Percentiles rank a stretch among this genome's conserved stretches.
phyloP scores from a whole-genome alignment of 441 rosid species.

The Croton laevigatus region DNA sequence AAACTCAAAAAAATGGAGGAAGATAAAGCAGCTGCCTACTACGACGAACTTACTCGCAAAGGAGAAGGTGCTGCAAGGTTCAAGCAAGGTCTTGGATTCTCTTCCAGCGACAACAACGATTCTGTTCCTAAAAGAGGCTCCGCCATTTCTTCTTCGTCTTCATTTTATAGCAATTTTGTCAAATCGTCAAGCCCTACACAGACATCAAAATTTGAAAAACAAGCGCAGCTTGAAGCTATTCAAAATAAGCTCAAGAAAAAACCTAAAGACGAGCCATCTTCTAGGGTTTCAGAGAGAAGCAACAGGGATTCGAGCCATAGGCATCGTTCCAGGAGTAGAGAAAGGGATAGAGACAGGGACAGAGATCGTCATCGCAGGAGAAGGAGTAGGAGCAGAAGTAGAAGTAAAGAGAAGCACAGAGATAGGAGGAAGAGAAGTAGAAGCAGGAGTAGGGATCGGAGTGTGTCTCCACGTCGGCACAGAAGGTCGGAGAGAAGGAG shows the following conservation, averaged over 20 bases:
- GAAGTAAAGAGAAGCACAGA: conserved; percentile 20
- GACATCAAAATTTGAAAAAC: conserved; percentile 43
- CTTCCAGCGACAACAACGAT: conserved; percentile 27
- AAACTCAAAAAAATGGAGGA: conserved; percentile 57
- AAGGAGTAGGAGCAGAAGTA: conserved; percentile 15
- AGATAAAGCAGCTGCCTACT: conserved; percentile 89
- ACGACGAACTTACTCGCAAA: conserved; percentile 80
- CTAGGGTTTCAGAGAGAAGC: conserved; percentile 39
- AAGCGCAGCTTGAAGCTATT: conserved; percentile 61
- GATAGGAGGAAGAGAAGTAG: conserved; percentile 23
- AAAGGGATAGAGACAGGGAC: conserved; percentile 36
- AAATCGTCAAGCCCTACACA: conserved; percentile 60
- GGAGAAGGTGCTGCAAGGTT: conserved; percentile 96
- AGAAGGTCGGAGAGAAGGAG: conserved; percentile 31
- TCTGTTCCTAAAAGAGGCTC: conserved; percentile 50
- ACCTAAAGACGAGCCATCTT: conserved; percentile 28
- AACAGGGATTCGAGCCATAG: conserved; percentile 26
- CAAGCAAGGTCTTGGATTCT: conserved; percentile 94
- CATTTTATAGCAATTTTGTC: conserved; percentile 66
- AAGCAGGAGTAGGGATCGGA: conserved; percentile 20
- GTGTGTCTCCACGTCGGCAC: conserved; percentile 40
- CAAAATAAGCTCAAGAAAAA: conserved; percentile 74
- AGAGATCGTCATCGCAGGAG: conserved; percentile 25
- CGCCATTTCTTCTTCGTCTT: conserved; percentile 47
- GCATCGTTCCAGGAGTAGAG: conserved; percentile 43